These are phyloP conservation scores for Colletotrichum kahawae DNA, from an alignment of 2,329 filamentous ascomycete genomes.

Conservation along the genomic window DNA sequence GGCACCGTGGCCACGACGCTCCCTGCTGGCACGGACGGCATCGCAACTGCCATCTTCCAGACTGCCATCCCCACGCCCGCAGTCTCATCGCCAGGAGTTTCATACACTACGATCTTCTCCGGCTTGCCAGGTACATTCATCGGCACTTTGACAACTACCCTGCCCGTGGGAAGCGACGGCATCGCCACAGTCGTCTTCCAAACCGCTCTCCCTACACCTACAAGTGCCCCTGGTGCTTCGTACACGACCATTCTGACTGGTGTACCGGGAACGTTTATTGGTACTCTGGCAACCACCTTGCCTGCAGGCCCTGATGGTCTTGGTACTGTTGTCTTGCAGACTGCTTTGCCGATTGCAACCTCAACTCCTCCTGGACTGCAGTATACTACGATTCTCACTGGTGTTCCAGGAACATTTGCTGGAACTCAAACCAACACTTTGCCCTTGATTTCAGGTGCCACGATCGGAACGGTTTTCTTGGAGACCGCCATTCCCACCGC, in stretches of 20 bases:
- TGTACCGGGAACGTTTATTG: not conserved
- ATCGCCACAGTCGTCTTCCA: not conserved
- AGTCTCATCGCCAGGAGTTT: not conserved
- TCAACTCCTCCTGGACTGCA: not conserved
- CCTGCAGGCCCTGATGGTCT: not conserved
- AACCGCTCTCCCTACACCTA: not conserved
- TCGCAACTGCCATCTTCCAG: not conserved
- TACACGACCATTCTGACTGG: not conserved
- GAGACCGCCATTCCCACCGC: not conserved
- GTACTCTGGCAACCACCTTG: not conserved
- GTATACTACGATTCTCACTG: not conserved
- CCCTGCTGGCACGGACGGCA: not conserved
- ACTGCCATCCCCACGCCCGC: not conserved
- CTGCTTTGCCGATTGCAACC: not conserved
- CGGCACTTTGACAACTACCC: not conserved
- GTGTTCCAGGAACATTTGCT: not conserved
- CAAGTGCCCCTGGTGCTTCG: not conserved
- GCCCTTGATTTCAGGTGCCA: not conserved
- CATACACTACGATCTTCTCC: not conserved
- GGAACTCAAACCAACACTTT: not conserved
- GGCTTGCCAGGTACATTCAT: not conserved
- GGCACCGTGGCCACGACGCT: not conserved
- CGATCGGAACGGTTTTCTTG: not conserved
- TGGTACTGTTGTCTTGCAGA: not conserved
- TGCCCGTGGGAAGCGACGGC: not conserved